phyloP scores from a whole-genome alignment of 129 eudicot genomes.

The Flaveria sonorensis region DNA sequence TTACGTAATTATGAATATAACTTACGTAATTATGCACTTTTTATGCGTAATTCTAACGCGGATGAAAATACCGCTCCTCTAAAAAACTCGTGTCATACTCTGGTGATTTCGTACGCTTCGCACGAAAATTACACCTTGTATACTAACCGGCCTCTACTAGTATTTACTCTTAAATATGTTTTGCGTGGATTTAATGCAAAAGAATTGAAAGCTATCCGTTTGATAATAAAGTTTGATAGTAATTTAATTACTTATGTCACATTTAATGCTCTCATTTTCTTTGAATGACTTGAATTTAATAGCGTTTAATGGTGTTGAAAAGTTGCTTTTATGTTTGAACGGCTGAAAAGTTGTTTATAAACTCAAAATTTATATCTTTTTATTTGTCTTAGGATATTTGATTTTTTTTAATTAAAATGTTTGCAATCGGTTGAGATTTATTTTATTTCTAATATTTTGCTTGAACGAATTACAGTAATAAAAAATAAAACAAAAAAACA shows the following conservation, averaged over 20 bases:
- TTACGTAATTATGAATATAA: too few species aligned
- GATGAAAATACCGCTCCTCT: too few species aligned
- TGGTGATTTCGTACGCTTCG: too few species aligned
- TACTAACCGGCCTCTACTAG: too few species aligned
- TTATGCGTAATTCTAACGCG: too few species aligned
- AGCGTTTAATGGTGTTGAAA: constrained; percentile 27
- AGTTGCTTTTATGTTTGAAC: too few species aligned
- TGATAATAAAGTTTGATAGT: constrained; percentile 41
- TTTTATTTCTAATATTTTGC: neutral
- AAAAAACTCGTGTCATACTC: too few species aligned
- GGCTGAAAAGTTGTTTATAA: neutral
- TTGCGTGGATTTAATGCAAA: constrained; percentile 31
- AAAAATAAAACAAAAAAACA: too few species aligned
- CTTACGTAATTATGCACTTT: too few species aligned
- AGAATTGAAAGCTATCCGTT: constrained; percentile 39
- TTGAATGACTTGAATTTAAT: constrained; percentile 34
- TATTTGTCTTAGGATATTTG: neutral
- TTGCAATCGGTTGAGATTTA: neutral
- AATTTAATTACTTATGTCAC: constrained; percentile 27
- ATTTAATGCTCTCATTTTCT: constrained; percentile 37
- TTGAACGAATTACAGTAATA: neutral
- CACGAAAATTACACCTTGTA: too few species aligned
- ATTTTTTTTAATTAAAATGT: neutral
- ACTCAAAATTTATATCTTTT: neutral
- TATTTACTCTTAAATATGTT: neutral